phyloP scores from a whole-genome alignment of 2,329 filamentous ascomycete genomes.

The Drechslerella coelobrocha region DNA sequence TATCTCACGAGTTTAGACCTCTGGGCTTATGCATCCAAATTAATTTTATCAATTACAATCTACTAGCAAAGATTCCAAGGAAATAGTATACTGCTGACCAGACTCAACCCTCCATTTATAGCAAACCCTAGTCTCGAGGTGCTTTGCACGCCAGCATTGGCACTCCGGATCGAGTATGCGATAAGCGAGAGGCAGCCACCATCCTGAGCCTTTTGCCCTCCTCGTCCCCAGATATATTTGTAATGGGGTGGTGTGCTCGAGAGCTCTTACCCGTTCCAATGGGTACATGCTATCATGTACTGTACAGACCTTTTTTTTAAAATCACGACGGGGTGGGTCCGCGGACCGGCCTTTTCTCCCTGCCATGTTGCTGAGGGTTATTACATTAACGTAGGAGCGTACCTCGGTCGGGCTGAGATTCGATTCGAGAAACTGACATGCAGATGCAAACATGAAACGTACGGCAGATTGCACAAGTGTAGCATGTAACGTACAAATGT shows the following conservation, averaged over 20 bases:
- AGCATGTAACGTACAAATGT: too few relatives aligned
- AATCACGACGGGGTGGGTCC: neutral
- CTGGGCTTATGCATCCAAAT: neutral
- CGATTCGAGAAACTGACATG: too few relatives aligned
- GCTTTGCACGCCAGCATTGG: neutral
- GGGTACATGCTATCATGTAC: neutral
- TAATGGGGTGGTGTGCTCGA: neutral
- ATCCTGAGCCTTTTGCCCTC: neutral
- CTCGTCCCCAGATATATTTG: neutral
- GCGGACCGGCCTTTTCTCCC: too few relatives aligned
- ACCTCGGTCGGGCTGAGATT: too few relatives aligned
- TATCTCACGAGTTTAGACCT: neutral
- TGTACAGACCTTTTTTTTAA: neutral
- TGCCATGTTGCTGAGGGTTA: too few relatives aligned
- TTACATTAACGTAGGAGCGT: too few relatives aligned
- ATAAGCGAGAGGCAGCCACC: slow-evolving; percentile 1
- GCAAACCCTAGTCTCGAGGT: neutral
- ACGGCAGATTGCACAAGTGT: too few relatives aligned
- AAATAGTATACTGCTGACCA: neutral
- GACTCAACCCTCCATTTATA: neutral
- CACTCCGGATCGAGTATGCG: neutral
- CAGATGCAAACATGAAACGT: too few relatives aligned
- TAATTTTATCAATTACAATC: neutral
- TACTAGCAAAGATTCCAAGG: neutral
- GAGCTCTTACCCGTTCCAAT: neutral